A percentile compares a stretch with the other conserved stretches of the same genome.
These are phyloP conservation scores for Saussurea involucrata DNA, from an alignment of 129 eudicot species.

Conservation along the genomic window DNA sequence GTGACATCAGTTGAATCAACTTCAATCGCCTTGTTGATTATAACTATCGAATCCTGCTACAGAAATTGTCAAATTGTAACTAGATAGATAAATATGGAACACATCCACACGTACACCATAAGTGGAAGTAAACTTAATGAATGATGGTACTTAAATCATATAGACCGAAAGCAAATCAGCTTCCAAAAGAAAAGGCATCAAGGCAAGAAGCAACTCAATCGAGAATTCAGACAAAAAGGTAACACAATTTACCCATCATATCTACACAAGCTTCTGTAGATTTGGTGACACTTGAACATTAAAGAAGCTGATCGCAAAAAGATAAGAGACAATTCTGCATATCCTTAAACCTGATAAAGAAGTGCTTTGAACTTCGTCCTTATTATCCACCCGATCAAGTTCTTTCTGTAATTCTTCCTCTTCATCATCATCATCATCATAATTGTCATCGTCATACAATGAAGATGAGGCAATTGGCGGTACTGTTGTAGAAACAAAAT, in stretches of 20 bases:
- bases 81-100: background rate
- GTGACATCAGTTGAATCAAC: background rate
- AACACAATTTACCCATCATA: background rate
- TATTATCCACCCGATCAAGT: constrained; percentile 36
- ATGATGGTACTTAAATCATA: background rate
- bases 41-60: background rate
- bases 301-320: background rate
- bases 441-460: constrained; percentile 90
- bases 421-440: constrained; percentile 83
- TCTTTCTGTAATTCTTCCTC: constrained; percentile 45
- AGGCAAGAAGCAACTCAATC: background rate
- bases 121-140: background rate
- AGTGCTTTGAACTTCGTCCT: constrained; percentile 31
- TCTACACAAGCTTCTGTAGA: background rate
- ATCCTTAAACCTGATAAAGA: constrained; percentile 47
- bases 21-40: background rate
- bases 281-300: background rate
- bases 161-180: background rate
- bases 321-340: constrained; percentile 5
- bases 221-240: background rate
- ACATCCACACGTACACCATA: background rate
- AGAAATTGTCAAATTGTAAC: background rate
- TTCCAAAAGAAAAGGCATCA: background rate
- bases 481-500: constrained; percentile 52
- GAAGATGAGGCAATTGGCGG: constrained; percentile 43